Percentiles rank a stretch among this genome's conserved stretches.
Evolutionary conservation across 768 basidiomycete species (phyloP).

Genomic region (Tremella yokohamensis): DNA sequence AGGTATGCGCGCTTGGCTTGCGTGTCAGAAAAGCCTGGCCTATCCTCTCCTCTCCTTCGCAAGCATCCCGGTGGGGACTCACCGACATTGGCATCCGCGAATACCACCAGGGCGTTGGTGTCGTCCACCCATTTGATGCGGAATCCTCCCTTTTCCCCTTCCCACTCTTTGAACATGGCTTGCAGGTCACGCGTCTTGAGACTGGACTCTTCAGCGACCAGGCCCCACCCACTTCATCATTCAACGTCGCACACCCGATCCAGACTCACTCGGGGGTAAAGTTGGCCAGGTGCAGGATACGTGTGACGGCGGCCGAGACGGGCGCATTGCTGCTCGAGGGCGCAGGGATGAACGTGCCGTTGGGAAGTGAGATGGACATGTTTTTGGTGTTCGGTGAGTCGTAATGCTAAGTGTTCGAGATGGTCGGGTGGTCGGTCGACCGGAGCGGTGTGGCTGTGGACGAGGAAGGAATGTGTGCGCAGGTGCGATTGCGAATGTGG

Average conservation of each 20-base stretch:
- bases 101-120: constrained; percentile 89
- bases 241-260: not conserved
- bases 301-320: constrained; percentile 90
- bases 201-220: constrained; percentile 13
- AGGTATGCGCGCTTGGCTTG: constrained; percentile 94
- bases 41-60: not conserved
- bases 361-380: constrained; percentile 48
- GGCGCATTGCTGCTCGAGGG: constrained; percentile 30
- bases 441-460: not conserved
- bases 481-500: not conserved
- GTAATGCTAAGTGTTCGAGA: not conserved
- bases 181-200: constrained; percentile 98
- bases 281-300: constrained; percentile 85
- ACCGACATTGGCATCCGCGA: constrained; percentile 85
- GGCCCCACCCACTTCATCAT: not conserved
- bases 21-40: constrained; percentile 1
- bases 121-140: constrained; percentile 99
- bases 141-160: constrained; percentile 80
- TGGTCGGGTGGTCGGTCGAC: not conserved
- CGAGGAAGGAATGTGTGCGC: not conserved
- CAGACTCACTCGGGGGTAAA: constrained; percentile 70
- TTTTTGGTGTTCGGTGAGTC: not conserved
- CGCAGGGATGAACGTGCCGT: constrained; percentile 42
- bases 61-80: constrained; percentile 49
- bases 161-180: constrained; percentile 82